Percentiles rank a stretch among this genome's conserved stretches.
Conservation (phyloP, 2,329 filamentous ascomycete species). For the Phialophora tarda region DNA sequence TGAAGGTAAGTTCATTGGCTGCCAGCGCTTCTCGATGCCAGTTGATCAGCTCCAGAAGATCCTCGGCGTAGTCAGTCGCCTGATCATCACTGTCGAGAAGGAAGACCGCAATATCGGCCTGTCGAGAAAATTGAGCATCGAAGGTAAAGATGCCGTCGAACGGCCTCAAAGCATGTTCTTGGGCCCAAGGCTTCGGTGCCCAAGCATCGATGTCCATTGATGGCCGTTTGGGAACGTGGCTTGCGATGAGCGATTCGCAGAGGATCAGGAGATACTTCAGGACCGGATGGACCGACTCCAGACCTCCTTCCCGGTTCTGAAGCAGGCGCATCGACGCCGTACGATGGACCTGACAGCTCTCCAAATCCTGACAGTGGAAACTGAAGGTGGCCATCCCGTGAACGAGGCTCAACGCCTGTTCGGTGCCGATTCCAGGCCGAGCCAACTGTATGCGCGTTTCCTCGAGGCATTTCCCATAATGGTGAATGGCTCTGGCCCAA, state of each 20-base stretch:
- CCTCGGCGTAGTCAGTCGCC: background rate
- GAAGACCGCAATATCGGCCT: conserved; percentile 13
- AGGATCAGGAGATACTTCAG: conserved; percentile 25
- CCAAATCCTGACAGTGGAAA: conserved; percentile 30
- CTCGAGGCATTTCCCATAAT: conserved; percentile 30
- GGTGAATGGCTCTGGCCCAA: conserved; percentile 24
- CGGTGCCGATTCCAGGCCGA: conserved; percentile 11
- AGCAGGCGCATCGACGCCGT: conserved; percentile 15
- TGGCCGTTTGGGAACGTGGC: conserved; percentile 22
- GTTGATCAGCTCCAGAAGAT: conserved; percentile 14
- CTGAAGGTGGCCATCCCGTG: conserved; percentile 24
- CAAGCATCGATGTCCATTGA: conserved; percentile 20
- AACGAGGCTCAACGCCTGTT: conserved; percentile 24
- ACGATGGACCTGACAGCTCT: conserved; percentile 23
- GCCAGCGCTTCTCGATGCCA: conserved; percentile 23
- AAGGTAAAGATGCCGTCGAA: conserved; percentile 21
- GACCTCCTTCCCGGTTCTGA: conserved; percentile 19
- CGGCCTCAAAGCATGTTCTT: conserved; percentile 17
- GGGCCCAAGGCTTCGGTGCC: conserved; percentile 22
- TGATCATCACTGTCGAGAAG: background rate
- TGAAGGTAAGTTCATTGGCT: conserved; percentile 14
- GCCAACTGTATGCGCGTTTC: conserved; percentile 16
- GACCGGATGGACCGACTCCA: conserved; percentile 20
- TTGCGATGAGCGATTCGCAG: conserved; percentile 20
- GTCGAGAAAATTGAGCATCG: conserved; percentile 8